Evolutionary conservation across 768 basidiomycete genomes (phyloP).

Genomic region (Butyriboletus loyo): DNA sequence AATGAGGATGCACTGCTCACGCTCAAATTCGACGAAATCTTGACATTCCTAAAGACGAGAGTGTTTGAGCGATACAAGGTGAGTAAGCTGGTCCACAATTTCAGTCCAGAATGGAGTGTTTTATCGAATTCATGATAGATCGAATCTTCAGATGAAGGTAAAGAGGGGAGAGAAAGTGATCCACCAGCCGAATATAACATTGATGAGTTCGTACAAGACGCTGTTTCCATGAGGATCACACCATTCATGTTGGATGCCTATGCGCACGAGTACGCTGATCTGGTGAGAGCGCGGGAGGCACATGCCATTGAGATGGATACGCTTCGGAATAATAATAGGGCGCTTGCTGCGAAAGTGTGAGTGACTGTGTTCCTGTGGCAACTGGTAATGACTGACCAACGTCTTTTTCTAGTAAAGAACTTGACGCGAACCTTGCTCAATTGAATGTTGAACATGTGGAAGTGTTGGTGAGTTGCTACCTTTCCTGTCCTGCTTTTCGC

Average conservation of each 20-base stretch:
- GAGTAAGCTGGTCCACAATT: not conserved
- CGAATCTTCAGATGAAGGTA: slow-evolving; percentile 26
- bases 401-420: slow-evolving; percentile 55
- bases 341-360: slow-evolving; percentile 75
- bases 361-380: slow-evolving; percentile 28
- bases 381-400: slow-evolving; percentile 1
- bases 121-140: slow-evolving; percentile 18
- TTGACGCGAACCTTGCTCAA: slow-evolving; percentile 77
- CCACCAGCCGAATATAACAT: slow-evolving; percentile 50
- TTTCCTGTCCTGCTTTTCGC: not conserved
- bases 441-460: slow-evolving; percentile 82
- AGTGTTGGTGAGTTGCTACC: slow-evolving; percentile 48
- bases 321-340: slow-evolving; percentile 75
- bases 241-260: slow-evolving; percentile 95
- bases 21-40: slow-evolving; percentile 89
- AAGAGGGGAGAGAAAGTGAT: slow-evolving; percentile 21
- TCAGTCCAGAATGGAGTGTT: not conserved
- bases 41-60: slow-evolving; percentile 75
- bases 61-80: slow-evolving; percentile 84
- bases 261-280: slow-evolving; percentile 84
- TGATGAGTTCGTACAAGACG: slow-evolving; percentile 85
- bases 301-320: slow-evolving; percentile 83
- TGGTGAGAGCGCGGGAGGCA: slow-evolving; percentile 71
- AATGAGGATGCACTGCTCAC: slow-evolving; percentile 78
- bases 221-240: slow-evolving; percentile 81